Conservation (phyloP, 371 early-diverging fungal genomes). For the Amoeboaphelidium occidentale region DNA sequence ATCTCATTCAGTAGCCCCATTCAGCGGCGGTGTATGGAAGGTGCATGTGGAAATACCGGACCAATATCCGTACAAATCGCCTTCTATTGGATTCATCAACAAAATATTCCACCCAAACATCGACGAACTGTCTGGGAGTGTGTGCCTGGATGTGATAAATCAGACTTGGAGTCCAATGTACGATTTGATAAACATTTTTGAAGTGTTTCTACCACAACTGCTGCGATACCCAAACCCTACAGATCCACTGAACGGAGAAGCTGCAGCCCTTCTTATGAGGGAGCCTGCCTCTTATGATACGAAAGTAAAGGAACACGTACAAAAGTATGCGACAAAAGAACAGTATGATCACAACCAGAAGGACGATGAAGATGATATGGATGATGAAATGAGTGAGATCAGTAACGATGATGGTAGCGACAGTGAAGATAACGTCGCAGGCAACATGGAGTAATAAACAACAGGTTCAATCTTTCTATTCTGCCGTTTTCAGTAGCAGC, state of each 20-base stretch:
- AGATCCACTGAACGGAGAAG: conserved; percentile 98
- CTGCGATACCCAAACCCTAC: conserved; percentile 96
- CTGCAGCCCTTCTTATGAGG: conserved; percentile 87
- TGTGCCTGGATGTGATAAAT: conserved; percentile 98
- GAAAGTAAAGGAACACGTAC: conserved; percentile 47
- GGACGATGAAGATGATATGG: not conserved
- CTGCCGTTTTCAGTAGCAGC: too few species aligned
- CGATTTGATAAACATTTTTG: conserved; percentile 96
- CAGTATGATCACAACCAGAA: not conserved
- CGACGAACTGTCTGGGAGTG: conserved; percentile 96
- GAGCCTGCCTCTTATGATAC: conserved; percentile 70
- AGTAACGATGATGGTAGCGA: not conserved
- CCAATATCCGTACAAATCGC: conserved; percentile 98
- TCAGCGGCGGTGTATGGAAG: conserved; percentile 83
- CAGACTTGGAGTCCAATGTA: conserved; percentile 99
- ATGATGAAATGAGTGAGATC: not conserved
- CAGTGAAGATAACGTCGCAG: not conserved
- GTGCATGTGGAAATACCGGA: conserved; percentile 94
- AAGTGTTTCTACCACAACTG: conserved; percentile 92
- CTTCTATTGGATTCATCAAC: conserved; percentile 97
- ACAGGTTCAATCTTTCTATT: too few species aligned
- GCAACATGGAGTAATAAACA: not conserved
- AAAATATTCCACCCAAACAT: conserved; percentile 99
- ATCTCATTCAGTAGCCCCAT: conserved; percentile 78
- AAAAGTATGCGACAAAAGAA: not conserved